phyloP scores from a whole-genome alignment of 2,329 filamentous ascomycete species.

The Fusarium caatingaense region DNA sequence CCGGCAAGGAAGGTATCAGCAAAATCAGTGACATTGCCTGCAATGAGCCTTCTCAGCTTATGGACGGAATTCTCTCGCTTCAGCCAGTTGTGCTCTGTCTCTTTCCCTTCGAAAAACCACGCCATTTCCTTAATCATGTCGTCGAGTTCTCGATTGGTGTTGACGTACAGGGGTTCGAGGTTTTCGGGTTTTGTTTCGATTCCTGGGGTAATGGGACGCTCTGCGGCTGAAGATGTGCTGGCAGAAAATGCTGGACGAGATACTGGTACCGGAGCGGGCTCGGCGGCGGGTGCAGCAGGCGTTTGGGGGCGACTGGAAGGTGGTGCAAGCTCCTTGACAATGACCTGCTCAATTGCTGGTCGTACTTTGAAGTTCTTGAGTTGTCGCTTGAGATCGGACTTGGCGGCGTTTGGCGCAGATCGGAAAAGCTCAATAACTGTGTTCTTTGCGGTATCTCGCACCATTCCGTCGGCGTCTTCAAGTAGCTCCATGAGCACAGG shows the following conservation, averaged over 20 bases:
- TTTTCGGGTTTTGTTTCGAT: constrained; percentile 73
- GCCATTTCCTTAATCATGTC: constrained; percentile 87
- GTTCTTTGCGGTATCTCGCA: constrained; percentile 84
- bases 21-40: constrained; percentile 87
- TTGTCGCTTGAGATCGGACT: constrained; percentile 89
- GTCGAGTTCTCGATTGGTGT: constrained; percentile 87
- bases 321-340: constrained; percentile 78
- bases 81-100: constrained; percentile 92
- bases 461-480: constrained; percentile 89
- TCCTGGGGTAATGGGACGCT: constrained; percentile 70
- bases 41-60: constrained; percentile 80
- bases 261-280: constrained; percentile 50
- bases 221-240: constrained; percentile 63
- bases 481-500: constrained; percentile 85
- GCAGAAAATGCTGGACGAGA: constrained; percentile 58
- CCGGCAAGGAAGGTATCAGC: constrained; percentile 75
- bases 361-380: constrained; percentile 86
- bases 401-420: constrained; percentile 82
- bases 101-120: constrained; percentile 83
- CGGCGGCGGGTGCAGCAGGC: constrained; percentile 52
- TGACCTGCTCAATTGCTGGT: constrained; percentile 84
- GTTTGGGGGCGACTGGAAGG: constrained; percentile 57
- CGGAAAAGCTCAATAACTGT: constrained; percentile 90
- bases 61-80: constrained; percentile 83
- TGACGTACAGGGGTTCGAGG: constrained; percentile 85